Evolutionary conservation across 2,329 filamentous ascomycete species (phyloP).

Genomic region (Mycocentrospora acerina): DNA sequence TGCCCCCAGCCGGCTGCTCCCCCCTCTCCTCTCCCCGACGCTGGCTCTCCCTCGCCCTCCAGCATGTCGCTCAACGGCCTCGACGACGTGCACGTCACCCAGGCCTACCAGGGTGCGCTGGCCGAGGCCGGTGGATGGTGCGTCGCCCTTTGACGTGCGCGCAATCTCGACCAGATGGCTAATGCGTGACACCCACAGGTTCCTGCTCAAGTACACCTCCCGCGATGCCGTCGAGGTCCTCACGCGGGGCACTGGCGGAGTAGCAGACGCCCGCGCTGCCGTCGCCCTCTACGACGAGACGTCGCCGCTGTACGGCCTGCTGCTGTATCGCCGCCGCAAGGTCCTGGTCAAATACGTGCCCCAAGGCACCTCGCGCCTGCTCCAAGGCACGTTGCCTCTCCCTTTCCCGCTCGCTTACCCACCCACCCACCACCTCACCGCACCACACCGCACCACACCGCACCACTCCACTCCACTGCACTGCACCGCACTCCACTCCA

Average conservation of each 20-base stretch:
- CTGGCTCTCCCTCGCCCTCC: conserved; percentile 6
- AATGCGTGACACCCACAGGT: conserved; percentile 61
- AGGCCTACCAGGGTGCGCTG: conserved; percentile 78
- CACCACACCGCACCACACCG: no score
- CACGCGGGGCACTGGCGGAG: conserved; percentile 74
- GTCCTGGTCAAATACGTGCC: conserved; percentile 92
- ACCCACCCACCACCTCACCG: no score
- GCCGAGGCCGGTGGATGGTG: conserved; percentile 94
- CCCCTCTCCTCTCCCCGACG: conserved; percentile 5
- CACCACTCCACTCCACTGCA: no score
- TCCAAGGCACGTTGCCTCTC: conserved; percentile 70
- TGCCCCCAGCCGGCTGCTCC: no score
- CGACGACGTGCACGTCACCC: conserved; percentile 76
- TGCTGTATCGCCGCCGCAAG: conserved; percentile 86
- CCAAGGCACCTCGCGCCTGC: conserved; percentile 82
- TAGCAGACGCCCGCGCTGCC: conserved; percentile 77
- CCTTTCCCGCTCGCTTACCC: no score
- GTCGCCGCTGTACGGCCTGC: conserved; percentile 87
- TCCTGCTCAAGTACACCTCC: conserved; percentile 86
- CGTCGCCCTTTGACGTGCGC: conserved; percentile 41
- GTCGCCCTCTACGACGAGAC: conserved; percentile 79
- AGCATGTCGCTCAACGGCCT: conserved; percentile 94
- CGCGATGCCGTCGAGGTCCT: conserved; percentile 86
- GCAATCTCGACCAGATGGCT: conserved; percentile 21
- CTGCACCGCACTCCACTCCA: no score